Evolutionary conservation across 208 protist species (phyloP), one percentile per base, ranked within the genome.

Genomic region (Crithidia thermophila): DNA sequence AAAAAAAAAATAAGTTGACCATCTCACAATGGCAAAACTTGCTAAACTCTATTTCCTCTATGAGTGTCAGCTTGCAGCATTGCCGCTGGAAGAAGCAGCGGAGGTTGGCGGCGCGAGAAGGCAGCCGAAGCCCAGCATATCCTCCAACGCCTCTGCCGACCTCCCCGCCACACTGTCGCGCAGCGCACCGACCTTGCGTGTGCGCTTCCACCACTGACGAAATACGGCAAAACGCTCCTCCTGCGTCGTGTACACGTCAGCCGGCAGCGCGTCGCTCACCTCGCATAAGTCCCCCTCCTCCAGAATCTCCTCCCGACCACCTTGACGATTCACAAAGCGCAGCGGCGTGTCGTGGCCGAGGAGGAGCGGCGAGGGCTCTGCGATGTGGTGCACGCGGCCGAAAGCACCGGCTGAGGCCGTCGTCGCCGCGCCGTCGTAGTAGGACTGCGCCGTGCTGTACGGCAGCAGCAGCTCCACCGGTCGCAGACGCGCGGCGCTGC

Each of bases 391-490:
- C 18, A 68, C 46, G 23, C 62, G 46, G 7, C 20, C 18, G 21
- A 34, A 11, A 14, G 31, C 34, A 20, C 30, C 6, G 20, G 39
- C 31, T 5, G 53, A 36, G 25, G 56, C 8, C 11, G 68, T 64
- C 31, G 43, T 39, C 13, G 63, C 68, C 4, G 45, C 52, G 21
- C 63, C 25, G 37, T 49, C 39, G 59, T 73, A 75, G 37, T 66
- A 70, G n/a, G 40, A 18, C 34, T 72, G 69, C 10, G 70, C 72
- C 14, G 58, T 60, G 33, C 70, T 67, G 55, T 81, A 81, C 13
- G 75, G 75, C 13, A 81, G 61, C 28, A 81, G 20, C n/a, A 81
- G 23, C 43, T 71, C 68, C 36, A 81, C 65, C 16, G 68, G 70
- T 21, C 62, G 75, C 33, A 57, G 25, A 21, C 37, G 34, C 11